Conservation (phyloP, 2,329 filamentous ascomycete genomes). For the Stagonosporopsis chrysanthemi region DNA sequence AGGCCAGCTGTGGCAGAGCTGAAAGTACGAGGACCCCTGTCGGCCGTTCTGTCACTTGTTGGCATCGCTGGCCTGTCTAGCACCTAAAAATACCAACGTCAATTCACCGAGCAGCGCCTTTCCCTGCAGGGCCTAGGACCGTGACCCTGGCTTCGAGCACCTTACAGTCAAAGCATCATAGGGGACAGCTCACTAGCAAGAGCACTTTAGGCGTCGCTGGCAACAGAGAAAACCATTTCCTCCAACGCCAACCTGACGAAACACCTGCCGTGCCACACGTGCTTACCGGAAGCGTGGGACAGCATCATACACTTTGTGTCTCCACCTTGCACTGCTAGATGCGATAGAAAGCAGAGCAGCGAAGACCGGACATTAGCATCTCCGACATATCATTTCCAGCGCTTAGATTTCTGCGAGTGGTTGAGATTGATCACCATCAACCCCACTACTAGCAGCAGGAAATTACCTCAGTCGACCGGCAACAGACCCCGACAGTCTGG, state of each 20-base stretch:
- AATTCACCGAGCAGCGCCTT: conserved; percentile 23
- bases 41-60: conserved; percentile 23
- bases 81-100: conserved; percentile 31
- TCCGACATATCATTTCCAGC: conserved; percentile 6
- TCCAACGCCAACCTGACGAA: conserved; percentile 3
- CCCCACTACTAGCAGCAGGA: conserved; percentile 13
- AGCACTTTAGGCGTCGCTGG: conserved; percentile 4
- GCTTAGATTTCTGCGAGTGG: conserved; percentile 9
- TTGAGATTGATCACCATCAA: conserved; percentile 16
- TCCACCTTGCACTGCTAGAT: conserved; percentile 8
- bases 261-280: conserved; percentile 10
- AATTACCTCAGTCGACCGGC: conserved; percentile 12
- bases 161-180: conserved; percentile 23
- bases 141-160: conserved; percentile 13
- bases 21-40: conserved; percentile 28
- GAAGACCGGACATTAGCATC: conserved; percentile 5
- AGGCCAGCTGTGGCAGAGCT: conserved; percentile 30
- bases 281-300: not conserved
- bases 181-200: conserved; percentile 9
- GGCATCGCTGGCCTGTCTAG: conserved; percentile 22
- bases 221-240: conserved; percentile 6
- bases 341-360: not conserved
- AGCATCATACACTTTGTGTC: conserved; percentile 1
- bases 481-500: conserved; percentile 12
- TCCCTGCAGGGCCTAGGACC: conserved; percentile 21